phyloP scores from a whole-genome alignment of 2,329 filamentous ascomycete genomes.

The Fusarium nematophilum region DNA sequence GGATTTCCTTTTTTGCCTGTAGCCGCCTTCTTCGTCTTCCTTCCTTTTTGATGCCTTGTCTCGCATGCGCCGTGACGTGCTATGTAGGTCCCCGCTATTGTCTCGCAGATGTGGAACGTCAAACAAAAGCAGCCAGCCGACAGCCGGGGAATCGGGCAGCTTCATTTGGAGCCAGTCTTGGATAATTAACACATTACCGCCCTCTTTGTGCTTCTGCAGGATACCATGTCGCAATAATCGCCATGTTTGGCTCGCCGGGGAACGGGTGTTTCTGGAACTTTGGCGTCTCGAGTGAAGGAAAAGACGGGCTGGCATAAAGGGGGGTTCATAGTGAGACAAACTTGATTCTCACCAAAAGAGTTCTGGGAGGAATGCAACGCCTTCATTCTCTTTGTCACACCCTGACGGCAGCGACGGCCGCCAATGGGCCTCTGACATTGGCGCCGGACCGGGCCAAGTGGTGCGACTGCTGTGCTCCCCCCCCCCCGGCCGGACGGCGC shows the following conservation, averaged over 20 bases:
- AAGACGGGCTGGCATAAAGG: slow-evolving; percentile 8
- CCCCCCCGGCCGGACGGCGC: slow-evolving; percentile 26
- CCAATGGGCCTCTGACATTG: slow-evolving; percentile 10
- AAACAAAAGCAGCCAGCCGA: slow-evolving; percentile 15
- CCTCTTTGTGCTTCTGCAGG: no score
- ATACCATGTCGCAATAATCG: slow-evolving; percentile 13
- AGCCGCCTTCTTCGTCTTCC: slow-evolving; percentile 13
- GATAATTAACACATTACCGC: no score
- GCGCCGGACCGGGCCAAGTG: slow-evolving; percentile 20
- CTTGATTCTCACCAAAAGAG: slow-evolving; percentile 8
- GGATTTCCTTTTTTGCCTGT: slow-evolving; percentile 9
- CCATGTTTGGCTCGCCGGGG: not conserved
- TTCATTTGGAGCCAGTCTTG: slow-evolving; percentile 1
- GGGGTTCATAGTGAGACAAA: slow-evolving; percentile 22
- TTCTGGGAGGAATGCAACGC: slow-evolving; percentile 17
- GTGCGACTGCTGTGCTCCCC: slow-evolving; percentile 18
- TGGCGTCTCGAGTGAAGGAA: slow-evolving; percentile 13
- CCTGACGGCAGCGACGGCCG: not conserved
- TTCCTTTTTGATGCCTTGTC: slow-evolving; percentile 24
- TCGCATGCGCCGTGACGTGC: slow-evolving; percentile 21
- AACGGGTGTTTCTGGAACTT: slow-evolving; percentile 7
- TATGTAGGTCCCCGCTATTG: slow-evolving; percentile 28
- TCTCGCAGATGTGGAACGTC: slow-evolving; percentile 21
- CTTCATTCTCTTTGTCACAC: slow-evolving; percentile 18
- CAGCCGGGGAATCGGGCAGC: slow-evolving; percentile 29